These are phyloP conservation scores for Monilinia polystroma DNA, from an alignment of 2,329 filamentous ascomycete species.

Conservation along the genomic window DNA sequence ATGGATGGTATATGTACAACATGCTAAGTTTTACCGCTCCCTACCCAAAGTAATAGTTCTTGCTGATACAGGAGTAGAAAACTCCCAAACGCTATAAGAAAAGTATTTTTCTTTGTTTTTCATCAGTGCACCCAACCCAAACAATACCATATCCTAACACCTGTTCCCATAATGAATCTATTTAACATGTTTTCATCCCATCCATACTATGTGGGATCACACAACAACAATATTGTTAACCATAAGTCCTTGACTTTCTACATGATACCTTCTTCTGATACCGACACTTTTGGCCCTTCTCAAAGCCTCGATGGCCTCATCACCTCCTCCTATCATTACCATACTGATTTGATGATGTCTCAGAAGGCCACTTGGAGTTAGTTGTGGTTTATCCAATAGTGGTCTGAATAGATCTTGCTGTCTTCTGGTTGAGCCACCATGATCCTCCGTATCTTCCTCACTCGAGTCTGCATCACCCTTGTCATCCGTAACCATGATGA, in stretches of 20 bases:
- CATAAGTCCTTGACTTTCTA: constrained; percentile 75
- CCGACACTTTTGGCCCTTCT: constrained; percentile 65
- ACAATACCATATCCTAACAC: constrained; percentile 2
- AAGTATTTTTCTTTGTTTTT: neutral
- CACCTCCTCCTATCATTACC: constrained; percentile 76
- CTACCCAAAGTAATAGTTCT: neutral
- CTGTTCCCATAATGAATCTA: constrained; percentile 3
- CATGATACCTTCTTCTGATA: constrained; percentile 72
- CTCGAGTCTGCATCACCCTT: constrained; percentile 26
- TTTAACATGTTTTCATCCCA: neutral
- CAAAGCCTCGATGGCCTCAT: constrained; percentile 63
- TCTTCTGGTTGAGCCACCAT: constrained; percentile 42
- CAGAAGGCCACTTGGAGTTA: constrained; percentile 40
- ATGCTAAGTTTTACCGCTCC: neutral
- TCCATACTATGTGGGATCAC: constrained; percentile 19
- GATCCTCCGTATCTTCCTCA: constrained; percentile 37
- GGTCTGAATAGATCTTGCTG: constrained; percentile 51
- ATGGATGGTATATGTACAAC: neutral
- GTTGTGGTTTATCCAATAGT: constrained; percentile 71
- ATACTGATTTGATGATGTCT: constrained; percentile 68
- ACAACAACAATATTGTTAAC: constrained; percentile 75
- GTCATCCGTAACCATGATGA: constrained; percentile 70
- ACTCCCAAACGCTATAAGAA: neutral
- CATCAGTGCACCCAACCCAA: neutral
- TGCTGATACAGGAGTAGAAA: neutral